Conservation (phyloP, 2,329 filamentous ascomycete species). For the Cordyceps pruinosa region DNA sequence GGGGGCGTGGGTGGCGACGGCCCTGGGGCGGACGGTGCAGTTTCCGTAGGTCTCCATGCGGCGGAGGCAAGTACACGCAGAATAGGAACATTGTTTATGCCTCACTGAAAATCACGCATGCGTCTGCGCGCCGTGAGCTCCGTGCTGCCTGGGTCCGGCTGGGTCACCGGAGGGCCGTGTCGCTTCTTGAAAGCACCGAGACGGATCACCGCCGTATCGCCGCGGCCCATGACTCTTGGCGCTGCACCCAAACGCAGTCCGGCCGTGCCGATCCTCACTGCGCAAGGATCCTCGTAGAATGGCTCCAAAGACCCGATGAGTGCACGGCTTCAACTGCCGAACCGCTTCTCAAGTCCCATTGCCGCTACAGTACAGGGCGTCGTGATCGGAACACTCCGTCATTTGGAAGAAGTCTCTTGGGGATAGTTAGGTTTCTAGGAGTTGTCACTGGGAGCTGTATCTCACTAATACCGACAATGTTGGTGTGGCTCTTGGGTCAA, state of each 20-base stretch:
- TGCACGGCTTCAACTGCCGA: background rate
- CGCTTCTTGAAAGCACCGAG: background rate
- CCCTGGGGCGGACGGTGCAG: conserved; percentile 15
- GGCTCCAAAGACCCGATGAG: background rate
- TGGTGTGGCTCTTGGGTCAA: too few species aligned
- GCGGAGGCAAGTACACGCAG: too few species aligned
- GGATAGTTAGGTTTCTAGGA: too few species aligned
- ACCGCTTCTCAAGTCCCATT: background rate
- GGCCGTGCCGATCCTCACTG: background rate
- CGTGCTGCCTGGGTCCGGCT: background rate
- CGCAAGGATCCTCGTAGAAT: background rate
- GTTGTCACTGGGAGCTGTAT: too few species aligned
- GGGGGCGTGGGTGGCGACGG: conserved; percentile 16
- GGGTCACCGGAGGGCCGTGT: background rate
- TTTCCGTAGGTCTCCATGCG: conserved; percentile 14
- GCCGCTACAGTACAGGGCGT: too few species aligned
- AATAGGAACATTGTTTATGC: too few species aligned
- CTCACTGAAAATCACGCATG: too few species aligned
- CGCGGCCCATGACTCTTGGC: too few species aligned
- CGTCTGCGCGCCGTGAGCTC: background rate
- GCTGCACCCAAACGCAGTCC: background rate
- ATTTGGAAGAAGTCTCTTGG: too few species aligned
- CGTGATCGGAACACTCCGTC: too few species aligned
- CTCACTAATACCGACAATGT: too few species aligned
- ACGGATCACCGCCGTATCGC: too few species aligned